Evolutionary conservation across 139 green algal species (phyloP).

Genomic region (Closterium sp.): DNA sequence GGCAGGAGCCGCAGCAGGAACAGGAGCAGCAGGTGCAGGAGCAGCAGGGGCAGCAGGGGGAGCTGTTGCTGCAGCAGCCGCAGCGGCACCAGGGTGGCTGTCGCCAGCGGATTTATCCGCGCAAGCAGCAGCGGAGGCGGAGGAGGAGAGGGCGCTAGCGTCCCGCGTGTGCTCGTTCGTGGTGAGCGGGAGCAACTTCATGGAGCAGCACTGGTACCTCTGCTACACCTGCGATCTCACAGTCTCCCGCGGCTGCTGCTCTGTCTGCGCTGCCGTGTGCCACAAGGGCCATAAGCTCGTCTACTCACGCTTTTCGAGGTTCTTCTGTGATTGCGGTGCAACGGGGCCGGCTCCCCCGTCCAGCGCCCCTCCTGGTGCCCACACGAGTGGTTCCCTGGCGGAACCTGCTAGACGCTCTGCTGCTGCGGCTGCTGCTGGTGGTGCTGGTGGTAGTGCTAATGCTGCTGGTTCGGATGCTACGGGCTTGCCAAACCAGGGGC

Average conservation of each 20-base stretch:
- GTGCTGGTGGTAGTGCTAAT: background rate
- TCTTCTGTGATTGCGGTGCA: constrained; percentile 66
- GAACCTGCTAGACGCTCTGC: background rate
- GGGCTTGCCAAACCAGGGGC: background rate
- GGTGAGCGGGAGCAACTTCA: constrained; percentile 60
- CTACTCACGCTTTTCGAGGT: constrained; percentile 59
- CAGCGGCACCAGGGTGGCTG: background rate
- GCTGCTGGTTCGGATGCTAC: background rate
- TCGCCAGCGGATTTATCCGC: background rate
- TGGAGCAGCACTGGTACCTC: constrained; percentile 74
- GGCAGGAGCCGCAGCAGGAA: background rate
- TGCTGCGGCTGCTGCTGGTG: too few species aligned
- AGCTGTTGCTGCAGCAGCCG: background rate
- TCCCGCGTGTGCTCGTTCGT: constrained; percentile 59
- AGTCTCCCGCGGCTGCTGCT: constrained; percentile 64
- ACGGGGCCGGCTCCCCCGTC: constrained; percentile 7
- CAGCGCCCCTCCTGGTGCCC: background rate
- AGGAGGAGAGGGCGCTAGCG: background rate
- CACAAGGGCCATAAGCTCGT: constrained; percentile 67
- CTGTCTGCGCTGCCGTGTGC: constrained; percentile 60
- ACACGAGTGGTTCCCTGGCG: background rate
- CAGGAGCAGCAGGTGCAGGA: too few species aligned
- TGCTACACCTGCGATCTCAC: constrained; percentile 70
- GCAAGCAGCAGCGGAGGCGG: background rate
- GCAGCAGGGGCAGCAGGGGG: background rate